Conservation (phyloP, 208 protist species). For the Trypanosoma platydactyli region DNA sequence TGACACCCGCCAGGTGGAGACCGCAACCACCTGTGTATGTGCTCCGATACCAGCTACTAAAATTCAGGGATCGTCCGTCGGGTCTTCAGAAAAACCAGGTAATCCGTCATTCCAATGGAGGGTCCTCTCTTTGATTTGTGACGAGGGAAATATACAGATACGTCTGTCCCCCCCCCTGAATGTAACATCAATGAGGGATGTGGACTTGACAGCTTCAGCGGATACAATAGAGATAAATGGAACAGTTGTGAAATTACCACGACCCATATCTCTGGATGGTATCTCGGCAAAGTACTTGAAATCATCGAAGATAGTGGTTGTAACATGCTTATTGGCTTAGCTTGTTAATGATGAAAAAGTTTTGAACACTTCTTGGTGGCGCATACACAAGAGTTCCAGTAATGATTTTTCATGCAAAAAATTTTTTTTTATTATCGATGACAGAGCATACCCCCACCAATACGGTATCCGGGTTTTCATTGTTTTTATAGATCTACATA, state of each 20-base stretch:
- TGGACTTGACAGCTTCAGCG: conserved; percentile 45
- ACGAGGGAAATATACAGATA: conserved; percentile 25
- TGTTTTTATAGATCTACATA: conserved; percentile 7
- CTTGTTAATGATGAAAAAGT: not conserved
- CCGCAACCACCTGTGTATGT: not conserved
- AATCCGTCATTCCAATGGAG: conserved; percentile 6
- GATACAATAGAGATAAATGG: conserved; percentile 55
- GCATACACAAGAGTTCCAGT: too few relatives aligned
- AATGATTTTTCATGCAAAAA: too few relatives aligned
- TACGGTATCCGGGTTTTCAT: not conserved
- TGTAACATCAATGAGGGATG: conserved; percentile 49
- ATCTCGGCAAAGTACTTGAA: conserved; percentile 67
- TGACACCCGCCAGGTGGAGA: conserved; percentile 41
- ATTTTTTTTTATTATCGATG: not conserved
- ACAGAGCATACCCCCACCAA: not conserved
- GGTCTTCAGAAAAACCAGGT: not conserved
- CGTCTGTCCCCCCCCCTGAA: conserved; percentile 35
- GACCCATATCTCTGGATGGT: conserved; percentile 36
- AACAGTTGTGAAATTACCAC: conserved; percentile 36
- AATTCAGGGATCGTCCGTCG: not conserved
- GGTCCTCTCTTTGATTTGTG: conserved; percentile 16
- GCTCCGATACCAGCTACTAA: not conserved
- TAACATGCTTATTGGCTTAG: conserved; percentile 43
- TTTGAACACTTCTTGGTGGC: not conserved
- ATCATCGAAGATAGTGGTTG: conserved; percentile 37